Evolutionary conservation across 768 basidiomycete species (phyloP).

Genomic region (Mycena alexandri): DNA sequence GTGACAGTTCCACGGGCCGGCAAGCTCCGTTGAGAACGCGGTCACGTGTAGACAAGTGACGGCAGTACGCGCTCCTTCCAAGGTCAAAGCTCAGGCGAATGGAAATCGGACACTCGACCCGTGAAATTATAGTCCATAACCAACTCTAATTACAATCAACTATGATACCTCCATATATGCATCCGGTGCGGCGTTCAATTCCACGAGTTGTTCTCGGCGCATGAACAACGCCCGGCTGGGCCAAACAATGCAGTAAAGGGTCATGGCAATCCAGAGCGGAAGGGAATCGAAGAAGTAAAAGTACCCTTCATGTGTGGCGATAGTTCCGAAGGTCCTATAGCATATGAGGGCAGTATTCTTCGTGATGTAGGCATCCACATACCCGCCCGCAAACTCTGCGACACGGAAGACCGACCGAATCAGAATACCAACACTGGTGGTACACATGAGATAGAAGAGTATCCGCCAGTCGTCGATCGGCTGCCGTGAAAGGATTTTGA

Average conservation of each 20-base stretch:
- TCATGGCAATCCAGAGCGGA: constrained; percentile 62
- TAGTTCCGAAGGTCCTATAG: constrained; percentile 46
- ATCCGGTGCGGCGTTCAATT: background rate
- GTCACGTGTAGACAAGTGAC: too few species aligned
- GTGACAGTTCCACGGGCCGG: too few species aligned
- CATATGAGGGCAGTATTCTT: background rate
- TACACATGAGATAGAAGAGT: constrained; percentile 7
- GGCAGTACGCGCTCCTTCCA: too few species aligned
- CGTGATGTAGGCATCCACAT: constrained; percentile 4
- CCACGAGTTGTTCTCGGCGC: background rate
- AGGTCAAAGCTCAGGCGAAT: too few species aligned
- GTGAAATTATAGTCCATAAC: too few species aligned
- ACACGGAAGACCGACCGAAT: constrained; percentile 66
- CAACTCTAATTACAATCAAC: background rate
- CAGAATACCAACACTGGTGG: constrained; percentile 39
- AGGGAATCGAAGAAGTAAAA: constrained; percentile 69
- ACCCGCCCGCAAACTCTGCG: constrained; percentile 64
- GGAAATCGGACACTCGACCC: too few species aligned
- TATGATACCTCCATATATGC: background rate
- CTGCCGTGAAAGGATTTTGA: constrained; percentile 9
- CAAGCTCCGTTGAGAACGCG: too few species aligned
- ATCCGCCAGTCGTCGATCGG: constrained; percentile 34
- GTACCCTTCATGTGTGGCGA: constrained; percentile 60
- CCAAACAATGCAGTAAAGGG: constrained; percentile 48
- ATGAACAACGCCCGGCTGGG: constrained; percentile 20